Evolutionary conservation across 306 rosid genomes (phyloP).

Genomic region (Benincasa hispida): DNA sequence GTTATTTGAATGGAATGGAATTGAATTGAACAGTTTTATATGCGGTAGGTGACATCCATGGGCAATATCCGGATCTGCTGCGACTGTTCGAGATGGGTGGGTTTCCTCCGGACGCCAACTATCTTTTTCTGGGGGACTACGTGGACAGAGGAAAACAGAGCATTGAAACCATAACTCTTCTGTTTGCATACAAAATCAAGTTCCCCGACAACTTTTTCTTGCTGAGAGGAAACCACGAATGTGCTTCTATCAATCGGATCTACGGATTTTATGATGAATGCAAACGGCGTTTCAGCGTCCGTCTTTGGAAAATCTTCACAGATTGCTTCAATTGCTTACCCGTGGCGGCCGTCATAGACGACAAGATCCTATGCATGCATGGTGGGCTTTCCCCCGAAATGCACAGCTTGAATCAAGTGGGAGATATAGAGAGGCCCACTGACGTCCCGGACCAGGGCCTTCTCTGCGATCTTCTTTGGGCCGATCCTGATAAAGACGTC

Average conservation of each 20-base stretch:
- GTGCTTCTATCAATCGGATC: constrained; percentile 81
- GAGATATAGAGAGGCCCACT: constrained; percentile 55
- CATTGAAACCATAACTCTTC: constrained; percentile 64
- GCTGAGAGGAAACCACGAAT: constrained; percentile 83
- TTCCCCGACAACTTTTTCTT: constrained; percentile 71
- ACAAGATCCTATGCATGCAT: constrained; percentile 84
- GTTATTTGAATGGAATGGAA: too few species aligned
- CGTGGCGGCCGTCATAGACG: constrained; percentile 66
- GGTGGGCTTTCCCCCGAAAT: constrained; percentile 85
- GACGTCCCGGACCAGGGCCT: constrained; percentile 93
- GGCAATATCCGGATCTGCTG: constrained; percentile 75
- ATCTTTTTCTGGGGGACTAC: constrained; percentile 80
- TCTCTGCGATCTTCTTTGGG: constrained; percentile 79
- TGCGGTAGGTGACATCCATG: constrained; percentile 66
- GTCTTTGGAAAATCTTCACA: constrained; percentile 73
- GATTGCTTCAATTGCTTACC: constrained; percentile 86
- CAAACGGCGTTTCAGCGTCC: constrained; percentile 68
- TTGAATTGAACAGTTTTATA: not conserved
- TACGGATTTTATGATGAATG: constrained; percentile 90
- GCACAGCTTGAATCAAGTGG: constrained; percentile 42
- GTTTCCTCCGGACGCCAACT: constrained; percentile 70
- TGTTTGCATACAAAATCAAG: constrained; percentile 67
- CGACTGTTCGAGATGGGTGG: constrained; percentile 74
- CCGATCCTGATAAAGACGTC: constrained; percentile 63
- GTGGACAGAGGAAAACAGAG: constrained; percentile 96